Base-by-base conservation (phyloP, 2,329 filamentous ascomycete genomes). In the Cercospora citrullina region DNA sequence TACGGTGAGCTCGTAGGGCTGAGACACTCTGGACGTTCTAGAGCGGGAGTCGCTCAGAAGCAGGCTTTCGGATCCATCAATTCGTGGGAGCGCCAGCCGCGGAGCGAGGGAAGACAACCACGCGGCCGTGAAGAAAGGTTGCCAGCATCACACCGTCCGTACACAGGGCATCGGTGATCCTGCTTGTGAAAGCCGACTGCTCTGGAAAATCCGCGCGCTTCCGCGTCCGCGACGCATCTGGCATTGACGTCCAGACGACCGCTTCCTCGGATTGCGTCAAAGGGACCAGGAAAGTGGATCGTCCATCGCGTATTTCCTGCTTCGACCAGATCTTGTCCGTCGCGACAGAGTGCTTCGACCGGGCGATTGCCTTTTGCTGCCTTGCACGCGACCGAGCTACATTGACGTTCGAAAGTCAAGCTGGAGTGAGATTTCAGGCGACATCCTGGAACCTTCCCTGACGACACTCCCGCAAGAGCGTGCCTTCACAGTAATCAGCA, bases 11-110 rank as follows among this genome's bases (percentile, higher is more conserved):
- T 61, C 36, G 36, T 61, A 61, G 36, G 59, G 59, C 59, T 61
- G 59, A 42, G 36, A 45, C 59, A 60, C 21, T 60, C 48, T 42
- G 45, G 33, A 55, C 26, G 61, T 55, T 59, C 63, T 64, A 59
- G 63, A 64, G 30, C 63, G 61, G 45, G 30, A 30, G 16, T 23
- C 63, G 63, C 31, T 18, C 31, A 58, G 21, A 36, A 61, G 31
- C 59, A 61, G 59, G 59, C 59, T 61, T 26, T 39, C n/a, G 36
- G 59, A 57, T 57, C 51, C 31, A 12, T 26, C 36, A 21, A 28
- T 39, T 61, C 59, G 59, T 30, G 59, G 33, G 31, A 14, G 36
- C 59, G 36, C 53, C 31, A 28, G 31, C 33, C 59, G 33, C 33
- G 59, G 33, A 48, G 59, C 33, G 36, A 16, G 59, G 59, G 59